Evolutionary conservation across 768 basidiomycete species (phyloP).

Genomic region (Phylloporus sp.): DNA sequence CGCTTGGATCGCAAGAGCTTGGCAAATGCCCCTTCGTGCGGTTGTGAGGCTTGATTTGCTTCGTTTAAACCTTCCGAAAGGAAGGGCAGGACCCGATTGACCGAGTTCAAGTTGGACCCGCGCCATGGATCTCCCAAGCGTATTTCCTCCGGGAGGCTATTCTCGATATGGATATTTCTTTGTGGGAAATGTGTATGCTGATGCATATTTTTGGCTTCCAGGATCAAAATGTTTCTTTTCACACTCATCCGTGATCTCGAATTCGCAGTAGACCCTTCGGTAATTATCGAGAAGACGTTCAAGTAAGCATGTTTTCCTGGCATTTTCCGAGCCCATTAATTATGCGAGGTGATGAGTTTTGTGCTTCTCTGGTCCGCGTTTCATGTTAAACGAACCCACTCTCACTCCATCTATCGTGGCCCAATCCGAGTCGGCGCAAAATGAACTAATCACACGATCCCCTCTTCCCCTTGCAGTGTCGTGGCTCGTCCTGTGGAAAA

Average conservation of each 20-base stretch:
- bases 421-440: conserved; percentile 4
- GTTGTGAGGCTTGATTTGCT: conserved; percentile 12
- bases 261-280: conserved; percentile 45
- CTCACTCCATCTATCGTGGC: conserved; percentile 4
- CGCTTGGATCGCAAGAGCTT: conserved; percentile 7
- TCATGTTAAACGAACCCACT: conserved; percentile 14
- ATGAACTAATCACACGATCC: conserved; percentile 16
- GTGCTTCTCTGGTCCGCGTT: conserved; percentile 15
- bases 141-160: conserved; percentile 1
- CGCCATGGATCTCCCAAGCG: not conserved
- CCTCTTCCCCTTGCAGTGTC: conserved; percentile 32
- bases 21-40: conserved; percentile 6
- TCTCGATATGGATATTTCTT: not conserved
- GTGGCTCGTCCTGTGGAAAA: conserved; percentile 56
- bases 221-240: conserved; percentile 61
- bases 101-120: not conserved
- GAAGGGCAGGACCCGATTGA: conserved; percentile 7
- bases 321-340: conserved; percentile 19
- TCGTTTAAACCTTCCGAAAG: conserved; percentile 21
- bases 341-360: conserved; percentile 13
- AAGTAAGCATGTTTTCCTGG: conserved; percentile 41
- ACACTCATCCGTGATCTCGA: conserved; percentile 53
- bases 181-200: conserved; percentile 4
- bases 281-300: conserved; percentile 58
- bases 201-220: conserved; percentile 30